Evolutionary conservation across 208 protist species (phyloP), one percentile per base, ranked within the genome.

Genomic region (Borovskyia barvae): DNA sequence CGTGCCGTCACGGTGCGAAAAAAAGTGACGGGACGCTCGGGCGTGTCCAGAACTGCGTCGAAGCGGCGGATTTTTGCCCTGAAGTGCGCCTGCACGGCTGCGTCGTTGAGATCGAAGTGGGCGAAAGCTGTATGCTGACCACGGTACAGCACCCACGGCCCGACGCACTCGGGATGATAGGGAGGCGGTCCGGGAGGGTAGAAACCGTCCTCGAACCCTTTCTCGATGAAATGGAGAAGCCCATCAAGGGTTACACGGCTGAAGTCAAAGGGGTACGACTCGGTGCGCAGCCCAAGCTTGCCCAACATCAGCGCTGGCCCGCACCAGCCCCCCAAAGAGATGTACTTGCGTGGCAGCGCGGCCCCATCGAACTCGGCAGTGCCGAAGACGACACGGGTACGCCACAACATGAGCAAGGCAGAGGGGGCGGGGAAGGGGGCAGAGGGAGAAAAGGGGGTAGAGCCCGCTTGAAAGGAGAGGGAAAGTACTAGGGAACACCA

Each of bases 231-330:
- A 51, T 93, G 74, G 1, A 90, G 32, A 22, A 90, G 55, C 8
- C 85, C 80, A 51, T 93, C 85, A 0, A 86, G 50, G 3, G 82
- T 93, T 47, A 65, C 66, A 12, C 80, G 77, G 56, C 77, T 82
- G 71, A 93, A 93, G 72, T 88, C 82, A 53, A 93, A 81, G 14
- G 79, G 80, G 43, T 82, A 93, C 2, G 82, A 72, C 63, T 87
- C 80, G 7, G 63, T 87, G 58, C 77, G 82, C 29, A 93, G 72
- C 4, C 80, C 85, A 0, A 90, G 36, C 65, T 86, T 87, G 37
- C 85, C 82, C 3, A 93, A 55, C 11, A 89, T 77, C 22, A 93
- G 54, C 32, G 85, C 80, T 5, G 85, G 80, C 12, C 82, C 85
- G 55, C 85, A 90, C 82, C 82, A 93, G 1, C 82, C 82, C 36